Percentiles rank a stretch among this genome's conserved stretches.
Conservation (phyloP, 2,329 filamentous ascomycete species). For the Gaeumannomyces sp. region DNA sequence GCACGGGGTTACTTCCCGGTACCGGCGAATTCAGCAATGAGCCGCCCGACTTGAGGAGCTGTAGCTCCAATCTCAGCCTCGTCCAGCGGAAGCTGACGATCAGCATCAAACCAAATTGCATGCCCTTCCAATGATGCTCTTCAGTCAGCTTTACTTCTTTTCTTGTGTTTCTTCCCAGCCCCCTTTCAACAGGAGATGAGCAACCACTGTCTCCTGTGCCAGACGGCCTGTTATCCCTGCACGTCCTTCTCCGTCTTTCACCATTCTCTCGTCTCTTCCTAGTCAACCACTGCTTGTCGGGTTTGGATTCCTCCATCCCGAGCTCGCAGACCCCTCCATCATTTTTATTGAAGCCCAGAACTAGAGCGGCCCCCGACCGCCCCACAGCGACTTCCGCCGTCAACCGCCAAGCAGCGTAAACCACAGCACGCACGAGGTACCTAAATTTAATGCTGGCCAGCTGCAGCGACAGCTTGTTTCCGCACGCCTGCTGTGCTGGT, state of each 20-base stretch:
- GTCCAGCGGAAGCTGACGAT: background rate
- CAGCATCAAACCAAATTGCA: background rate
- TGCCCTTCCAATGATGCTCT: background rate
- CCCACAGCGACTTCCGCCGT: background rate
- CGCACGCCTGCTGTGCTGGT: background rate
- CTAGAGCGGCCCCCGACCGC: background rate
- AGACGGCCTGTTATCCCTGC: background rate
- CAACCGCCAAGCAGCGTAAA: too few species aligned
- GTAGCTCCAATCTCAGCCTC: background rate
- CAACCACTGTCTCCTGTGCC: background rate
- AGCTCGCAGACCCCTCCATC: background rate
- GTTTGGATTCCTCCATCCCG: background rate
- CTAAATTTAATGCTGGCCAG: background rate
- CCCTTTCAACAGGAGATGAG: too few species aligned
- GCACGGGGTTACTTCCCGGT: background rate
- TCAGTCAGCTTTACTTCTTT: background rate
- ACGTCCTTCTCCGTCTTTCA: background rate
- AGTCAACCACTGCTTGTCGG: too few species aligned
- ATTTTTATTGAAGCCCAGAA: background rate
- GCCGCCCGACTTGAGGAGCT: background rate
- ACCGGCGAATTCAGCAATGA: background rate
- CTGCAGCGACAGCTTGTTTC: too few species aligned
- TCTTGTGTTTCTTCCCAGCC: background rate
- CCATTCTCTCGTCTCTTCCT: background rate
- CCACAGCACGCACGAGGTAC: background rate